Evolutionary conservation across 1,139 yeast species (phyloP).

Genomic region (Maudiozyma humilis): DNA sequence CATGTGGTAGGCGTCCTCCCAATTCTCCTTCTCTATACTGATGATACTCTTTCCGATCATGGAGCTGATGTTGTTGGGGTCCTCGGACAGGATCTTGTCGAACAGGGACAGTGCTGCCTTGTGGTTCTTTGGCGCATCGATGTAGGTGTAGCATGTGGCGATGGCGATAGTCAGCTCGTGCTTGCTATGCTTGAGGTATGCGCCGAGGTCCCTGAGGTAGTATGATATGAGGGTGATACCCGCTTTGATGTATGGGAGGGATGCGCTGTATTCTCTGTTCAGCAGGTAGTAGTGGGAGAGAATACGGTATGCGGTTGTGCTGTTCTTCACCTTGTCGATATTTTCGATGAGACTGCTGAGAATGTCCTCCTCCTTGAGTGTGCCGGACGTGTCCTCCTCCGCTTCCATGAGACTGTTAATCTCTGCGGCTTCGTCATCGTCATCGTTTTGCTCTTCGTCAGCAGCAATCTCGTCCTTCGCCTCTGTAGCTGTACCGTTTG

Average conservation of each 20-base stretch:
- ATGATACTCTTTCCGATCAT: constrained; percentile 77
- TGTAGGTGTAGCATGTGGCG: constrained; percentile 72
- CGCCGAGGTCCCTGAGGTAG: constrained; percentile 40
- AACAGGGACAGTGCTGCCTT: constrained; percentile 65
- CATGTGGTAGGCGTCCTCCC: constrained; percentile 44
- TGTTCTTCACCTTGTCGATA: constrained; percentile 38
- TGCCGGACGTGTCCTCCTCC: constrained; percentile 19
- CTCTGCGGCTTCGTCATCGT: constrained; percentile 23
- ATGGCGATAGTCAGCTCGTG: constrained; percentile 56
- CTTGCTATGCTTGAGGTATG: constrained; percentile 43
- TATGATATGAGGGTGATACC: constrained; percentile 53
- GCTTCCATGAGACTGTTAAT: constrained; percentile 21
- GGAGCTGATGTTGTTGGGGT: constrained; percentile 51
- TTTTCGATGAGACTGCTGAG: constrained; percentile 50
- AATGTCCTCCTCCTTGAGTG: constrained; percentile 43
- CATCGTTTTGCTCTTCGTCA: constrained; percentile 11
- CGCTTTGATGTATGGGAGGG: constrained; percentile 51
- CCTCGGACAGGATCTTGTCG: constrained; percentile 47
- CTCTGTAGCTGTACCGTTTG: constrained; percentile 14
- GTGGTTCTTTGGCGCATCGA: constrained; percentile 85
- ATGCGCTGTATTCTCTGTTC: constrained; percentile 55
- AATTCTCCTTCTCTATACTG: constrained; percentile 54
- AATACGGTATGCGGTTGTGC: constrained; percentile 58
- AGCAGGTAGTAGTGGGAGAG: constrained; percentile 54
- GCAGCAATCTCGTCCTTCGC: constrained; percentile 17